Conservation (phyloP, 208 protist species). For the Wallacemonas collosoma region DNA sequence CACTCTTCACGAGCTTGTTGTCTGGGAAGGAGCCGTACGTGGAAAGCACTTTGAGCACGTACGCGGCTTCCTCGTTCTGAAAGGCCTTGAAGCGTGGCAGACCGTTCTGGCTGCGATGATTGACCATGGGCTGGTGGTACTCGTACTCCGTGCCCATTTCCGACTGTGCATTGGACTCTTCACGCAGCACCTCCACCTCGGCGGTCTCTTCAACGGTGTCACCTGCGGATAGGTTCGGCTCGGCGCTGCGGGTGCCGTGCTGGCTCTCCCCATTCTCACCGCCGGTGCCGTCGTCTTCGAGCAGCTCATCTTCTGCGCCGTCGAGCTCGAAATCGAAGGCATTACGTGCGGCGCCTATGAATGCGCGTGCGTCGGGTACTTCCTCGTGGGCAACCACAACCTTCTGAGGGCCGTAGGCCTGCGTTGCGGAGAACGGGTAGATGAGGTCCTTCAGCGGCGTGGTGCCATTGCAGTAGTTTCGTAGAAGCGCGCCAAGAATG, state of each 20-base stretch:
- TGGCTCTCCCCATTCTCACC: not conserved
- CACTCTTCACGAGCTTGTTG: conserved; percentile 49
- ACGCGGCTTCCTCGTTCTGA: conserved; percentile 53
- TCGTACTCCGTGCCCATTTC: conserved; percentile 7
- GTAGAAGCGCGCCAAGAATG: conserved; percentile 61
- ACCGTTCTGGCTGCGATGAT: conserved; percentile 13
- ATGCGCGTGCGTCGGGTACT: not conserved
- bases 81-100: conserved; percentile 28
- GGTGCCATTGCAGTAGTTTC: conserved; percentile 66
- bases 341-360: conserved; percentile 20
- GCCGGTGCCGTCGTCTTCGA: conserved; percentile 32
- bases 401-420: conserved; percentile 42
- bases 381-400: conserved; percentile 23
- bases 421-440: conserved; percentile 45
- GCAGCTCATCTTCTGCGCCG: conserved; percentile 27
- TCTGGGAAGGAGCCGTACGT: conserved; percentile 50
- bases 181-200: conserved; percentile 6
- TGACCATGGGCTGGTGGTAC: conserved; percentile 17
- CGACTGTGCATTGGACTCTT: not conserved
- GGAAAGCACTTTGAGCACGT: conserved; percentile 65
- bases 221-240: not conserved
- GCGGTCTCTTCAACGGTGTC: not conserved
- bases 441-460: conserved; percentile 48
- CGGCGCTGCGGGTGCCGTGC: conserved; percentile 14
- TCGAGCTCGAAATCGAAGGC: conserved; percentile 42